Evolutionary conservation across 345 rosid species (phyloP), one percentile per base, ranked within the genome.

Genomic region (Salix dunnii): DNA sequence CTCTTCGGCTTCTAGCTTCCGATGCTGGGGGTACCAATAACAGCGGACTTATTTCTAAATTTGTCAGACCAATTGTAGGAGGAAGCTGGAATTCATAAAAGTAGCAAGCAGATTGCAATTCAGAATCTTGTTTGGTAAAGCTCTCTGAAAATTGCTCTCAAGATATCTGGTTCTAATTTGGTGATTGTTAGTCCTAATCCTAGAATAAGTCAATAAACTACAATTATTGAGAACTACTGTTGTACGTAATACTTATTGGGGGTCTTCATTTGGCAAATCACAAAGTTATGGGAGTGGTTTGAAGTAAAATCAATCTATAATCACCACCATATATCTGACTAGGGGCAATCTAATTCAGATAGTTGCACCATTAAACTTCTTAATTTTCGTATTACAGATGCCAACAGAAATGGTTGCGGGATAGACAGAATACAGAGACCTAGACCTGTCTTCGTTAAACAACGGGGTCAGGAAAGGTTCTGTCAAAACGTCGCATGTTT

Each of bases 31-130:
- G 61, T 87, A 42, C 82, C 85, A 5, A 77, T 83, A 3, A 60
- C 83, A 0, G 85, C 83, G 13, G 84, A 76, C 76, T 71, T 78
- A 55, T 74, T 87, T 53, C 70, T 82, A 17, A 76, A 76, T 71
- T 53, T 87, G 65, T 76, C 86, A 0, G 77, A 86, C 6, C 83
- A 49, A 63, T 71, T 78, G 78, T 85, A 81, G 28, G 75, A 74
- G 30, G 76, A 66, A n/a, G 40, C 72, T 14, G 72, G 73, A 27
- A 25, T 46, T 31, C 72, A 60, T 38, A 73, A 77, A 75, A 86
- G 85, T 80, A 72, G 68, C 30, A 49, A 18, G 46, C 7, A 20
- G 69, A 63, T 33, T 67, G 70, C 38, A 38, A 38, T 33, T 31
- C 1, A 5, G 40, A 9, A 30, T 68, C 53, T 46, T 10, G 46